Percentiles rank a stretch among this genome's conserved stretches.
Evolutionary conservation across 1,284 basidiomycete species (phyloP).

Genomic region (Naganishia sp.): DNA sequence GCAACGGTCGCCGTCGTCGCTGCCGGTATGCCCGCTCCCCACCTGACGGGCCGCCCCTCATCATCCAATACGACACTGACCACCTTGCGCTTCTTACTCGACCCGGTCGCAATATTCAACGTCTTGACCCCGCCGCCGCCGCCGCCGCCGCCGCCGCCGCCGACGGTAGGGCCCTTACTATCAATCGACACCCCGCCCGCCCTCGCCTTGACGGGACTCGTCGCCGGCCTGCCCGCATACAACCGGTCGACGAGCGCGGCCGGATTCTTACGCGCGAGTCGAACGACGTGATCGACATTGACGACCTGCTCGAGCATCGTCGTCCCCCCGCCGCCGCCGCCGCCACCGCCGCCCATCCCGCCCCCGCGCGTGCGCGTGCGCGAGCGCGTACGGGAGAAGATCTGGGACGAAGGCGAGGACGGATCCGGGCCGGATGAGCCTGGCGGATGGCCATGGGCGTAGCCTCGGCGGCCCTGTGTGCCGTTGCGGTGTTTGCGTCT

Average conservation of each 20-base stretch:
- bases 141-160: no score
- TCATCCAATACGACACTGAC: conserved; percentile 25
- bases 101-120: conserved; percentile 22
- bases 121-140: conserved; percentile 4
- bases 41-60: conserved; percentile 14
- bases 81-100: conserved; percentile 25
- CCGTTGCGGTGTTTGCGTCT: conserved; percentile 3
- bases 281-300: conserved; percentile 12
- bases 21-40: conserved; percentile 7
- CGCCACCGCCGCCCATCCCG: conserved; percentile 3
- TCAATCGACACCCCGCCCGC: conserved; percentile 14
- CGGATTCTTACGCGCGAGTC: conserved; percentile 23
- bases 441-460: not conserved
- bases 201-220: conserved; percentile 24
- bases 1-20: not conserved
- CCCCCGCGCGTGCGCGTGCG: conserved; percentile 3
- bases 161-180: not conserved
- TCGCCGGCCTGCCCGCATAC: conserved; percentile 4
- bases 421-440: not conserved
- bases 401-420: not conserved
- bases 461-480: not conserved
- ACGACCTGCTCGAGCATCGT: conserved; percentile 20
- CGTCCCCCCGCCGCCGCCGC: no score
- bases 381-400: conserved; percentile 22
- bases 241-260: conserved; percentile 16